Base-by-base conservation (phyloP, 768 basidiomycete genomes). In the Amyloporia xantha region DNA sequence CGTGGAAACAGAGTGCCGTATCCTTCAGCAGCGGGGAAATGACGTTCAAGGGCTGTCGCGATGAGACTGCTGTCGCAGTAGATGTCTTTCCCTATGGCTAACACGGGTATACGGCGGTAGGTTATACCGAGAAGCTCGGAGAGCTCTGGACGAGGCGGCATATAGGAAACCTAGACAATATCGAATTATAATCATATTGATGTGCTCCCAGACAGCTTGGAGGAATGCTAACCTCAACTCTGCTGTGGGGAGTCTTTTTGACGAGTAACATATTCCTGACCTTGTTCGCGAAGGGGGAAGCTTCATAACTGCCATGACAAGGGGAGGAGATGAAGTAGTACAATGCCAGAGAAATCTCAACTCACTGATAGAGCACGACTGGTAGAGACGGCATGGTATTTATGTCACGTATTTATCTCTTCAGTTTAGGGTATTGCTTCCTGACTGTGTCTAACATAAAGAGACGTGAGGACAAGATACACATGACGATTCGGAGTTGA, bases 31-130 rank as follows among this genome's bases (percentile, higher is more conserved):
- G 70, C n/a, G 20, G 78, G 76, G 58, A 79, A 81, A 12, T 73
- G 74, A 40, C 74, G 71, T 54, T 82, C 81, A 15, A 82, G 70
- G 2, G 66, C 69, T 19, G 70, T 59, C 11, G 69, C 70, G 43
- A 81, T 79, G 54, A 81, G 65, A 47, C 71, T 74, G 45, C 76
- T 79, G 60, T 81, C 79, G 57, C 76, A 78, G 61, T 79, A 81
- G 2, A 82, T 66, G 56, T 82, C 79, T 54, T 75, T 77, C 12
- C 79, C 80, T 38, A 82, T 77, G 7, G 79, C 76, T 6, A 81
- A 69, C 20, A 82, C 66, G 9, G 80, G 79, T 21, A 84, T 78
- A 12, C 76, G 72, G 10, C 81, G 76, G 61, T 82, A 81, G 21
- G 65, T 64, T 10, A 82, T 63, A 2, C 79, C 81, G 19, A 69